Percentiles rank a stretch among this genome's conserved stretches.
Evolutionary conservation across 2,329 filamentous ascomycete genomes (phyloP).

Genomic region (Chaetomiaceae sp.): DNA sequence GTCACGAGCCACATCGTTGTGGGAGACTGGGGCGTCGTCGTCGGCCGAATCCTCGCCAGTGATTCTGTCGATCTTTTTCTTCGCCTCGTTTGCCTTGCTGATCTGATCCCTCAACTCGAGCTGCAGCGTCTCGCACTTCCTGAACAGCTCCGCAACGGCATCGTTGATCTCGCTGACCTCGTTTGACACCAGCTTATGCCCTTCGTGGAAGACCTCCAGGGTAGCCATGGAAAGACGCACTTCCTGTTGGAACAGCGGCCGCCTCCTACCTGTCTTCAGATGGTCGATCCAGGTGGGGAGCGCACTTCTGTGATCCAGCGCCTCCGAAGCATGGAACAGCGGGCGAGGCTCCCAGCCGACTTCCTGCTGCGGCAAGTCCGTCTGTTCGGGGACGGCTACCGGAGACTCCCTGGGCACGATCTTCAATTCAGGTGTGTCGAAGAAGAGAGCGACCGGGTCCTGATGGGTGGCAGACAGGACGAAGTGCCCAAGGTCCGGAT

Average conservation of each 20-base stretch:
- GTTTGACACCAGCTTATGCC: slow-evolving; percentile 64
- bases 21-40: slow-evolving; percentile 42
- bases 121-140: slow-evolving; percentile 63
- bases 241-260: slow-evolving; percentile 56
- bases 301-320: slow-evolving; percentile 53
- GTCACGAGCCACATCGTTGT: slow-evolving; percentile 53
- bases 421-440: slow-evolving; percentile 54
- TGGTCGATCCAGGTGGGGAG: slow-evolving; percentile 40
- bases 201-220: slow-evolving; percentile 65
- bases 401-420: slow-evolving; percentile 36
- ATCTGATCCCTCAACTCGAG: slow-evolving; percentile 65
- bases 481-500: slow-evolving; percentile 61
- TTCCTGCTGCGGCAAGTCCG: slow-evolving; percentile 39
- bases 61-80: slow-evolving; percentile 61
- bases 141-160: slow-evolving; percentile 69
- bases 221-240: slow-evolving; percentile 66
- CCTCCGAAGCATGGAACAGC: slow-evolving; percentile 58
- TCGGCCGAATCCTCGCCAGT: slow-evolving; percentile 53
- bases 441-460: slow-evolving; percentile 54
- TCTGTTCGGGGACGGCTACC: slow-evolving; percentile 37
- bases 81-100: slow-evolving; percentile 59
- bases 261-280: slow-evolving; percentile 42
- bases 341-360: slow-evolving; percentile 60
- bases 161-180: slow-evolving; percentile 65
- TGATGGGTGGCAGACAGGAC: slow-evolving; percentile 55